Percentiles rank a stretch among this genome's conserved stretches.
These are phyloP conservation scores for Oidium heveae DNA, from an alignment of 2,329 filamentous ascomycete species.

Conservation along the genomic window DNA sequence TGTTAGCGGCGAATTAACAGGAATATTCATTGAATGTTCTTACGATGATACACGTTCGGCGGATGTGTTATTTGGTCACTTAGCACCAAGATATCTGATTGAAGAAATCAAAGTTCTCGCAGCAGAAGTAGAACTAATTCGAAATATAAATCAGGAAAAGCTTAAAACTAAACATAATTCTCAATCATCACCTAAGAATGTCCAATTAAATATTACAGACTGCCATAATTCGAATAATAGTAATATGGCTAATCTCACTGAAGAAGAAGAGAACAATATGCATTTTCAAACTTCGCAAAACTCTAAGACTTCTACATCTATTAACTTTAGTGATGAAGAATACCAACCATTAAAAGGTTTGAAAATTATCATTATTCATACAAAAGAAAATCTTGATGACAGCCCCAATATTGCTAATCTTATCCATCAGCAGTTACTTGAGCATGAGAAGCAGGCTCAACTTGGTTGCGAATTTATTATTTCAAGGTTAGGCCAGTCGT, in stretches of 20 bases:
- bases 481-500: slow-evolving; percentile 35
- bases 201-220: not conserved
- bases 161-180: slow-evolving; percentile 9
- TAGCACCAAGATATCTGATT: slow-evolving; percentile 61
- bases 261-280: no score
- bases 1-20: slow-evolving; percentile 40
- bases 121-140: slow-evolving; percentile 8
- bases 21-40: slow-evolving; percentile 88
- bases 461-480: slow-evolving; percentile 64
- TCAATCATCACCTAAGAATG: not conserved
- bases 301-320: not conserved
- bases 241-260: not conserved
- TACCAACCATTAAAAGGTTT: slow-evolving; percentile 34
- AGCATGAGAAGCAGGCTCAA: slow-evolving; percentile 26
- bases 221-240: not conserved
- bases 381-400: slow-evolving; percentile 68
- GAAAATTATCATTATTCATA: slow-evolving; percentile 69
- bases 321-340: not conserved
- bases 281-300: not conserved
- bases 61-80: slow-evolving; percentile 62
- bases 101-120: slow-evolving; percentile 54
- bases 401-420: slow-evolving; percentile 34
- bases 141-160: slow-evolving; percentile 11
- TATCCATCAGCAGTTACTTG: slow-evolving; percentile 44
- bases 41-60: slow-evolving; percentile 63